Conservation (phyloP, 495 filamentous ascomycete species). For the Xylaria cubensis region DNA sequence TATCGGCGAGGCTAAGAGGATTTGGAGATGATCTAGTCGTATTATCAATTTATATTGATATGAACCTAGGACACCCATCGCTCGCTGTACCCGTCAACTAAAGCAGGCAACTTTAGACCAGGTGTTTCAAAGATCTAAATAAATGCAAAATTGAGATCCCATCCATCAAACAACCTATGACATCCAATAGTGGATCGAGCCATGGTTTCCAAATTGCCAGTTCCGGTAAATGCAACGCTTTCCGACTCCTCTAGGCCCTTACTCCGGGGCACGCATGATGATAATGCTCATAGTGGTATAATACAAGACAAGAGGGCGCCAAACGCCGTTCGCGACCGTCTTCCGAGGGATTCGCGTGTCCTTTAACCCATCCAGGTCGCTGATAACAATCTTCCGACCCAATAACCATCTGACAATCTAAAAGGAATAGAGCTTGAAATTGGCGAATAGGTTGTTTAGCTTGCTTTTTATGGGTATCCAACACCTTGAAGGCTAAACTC, state of each 20-base stretch:
- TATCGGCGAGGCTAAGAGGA: not conserved
- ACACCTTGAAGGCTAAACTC: not conserved
- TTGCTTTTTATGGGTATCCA: constrained; percentile 22
- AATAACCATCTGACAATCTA: not conserved
- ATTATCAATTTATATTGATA: not conserved
- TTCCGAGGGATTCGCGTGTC: not conserved
- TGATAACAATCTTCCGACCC: not conserved
- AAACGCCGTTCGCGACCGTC: not conserved
- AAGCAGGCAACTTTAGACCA: not conserved
- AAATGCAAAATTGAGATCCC: not conserved
- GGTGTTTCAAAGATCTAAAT: not conserved
- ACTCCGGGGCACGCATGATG: not conserved
- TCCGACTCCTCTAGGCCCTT: not conserved
- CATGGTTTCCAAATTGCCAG: not conserved
- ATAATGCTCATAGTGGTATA: not conserved
- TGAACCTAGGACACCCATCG: no score
- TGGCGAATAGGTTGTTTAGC: not conserved
- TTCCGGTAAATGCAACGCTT: constrained; percentile 5
- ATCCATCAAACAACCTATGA: not conserved
- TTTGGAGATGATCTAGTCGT: not conserved
- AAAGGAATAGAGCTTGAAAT: not conserved
- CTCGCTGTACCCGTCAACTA: not conserved
- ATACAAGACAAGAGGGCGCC: constrained; percentile 9
- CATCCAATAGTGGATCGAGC: not conserved
- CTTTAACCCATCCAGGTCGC: not conserved